phyloP scores from a whole-genome alignment of 495 filamentous ascomycete species.

The Daldinia childiae region DNA sequence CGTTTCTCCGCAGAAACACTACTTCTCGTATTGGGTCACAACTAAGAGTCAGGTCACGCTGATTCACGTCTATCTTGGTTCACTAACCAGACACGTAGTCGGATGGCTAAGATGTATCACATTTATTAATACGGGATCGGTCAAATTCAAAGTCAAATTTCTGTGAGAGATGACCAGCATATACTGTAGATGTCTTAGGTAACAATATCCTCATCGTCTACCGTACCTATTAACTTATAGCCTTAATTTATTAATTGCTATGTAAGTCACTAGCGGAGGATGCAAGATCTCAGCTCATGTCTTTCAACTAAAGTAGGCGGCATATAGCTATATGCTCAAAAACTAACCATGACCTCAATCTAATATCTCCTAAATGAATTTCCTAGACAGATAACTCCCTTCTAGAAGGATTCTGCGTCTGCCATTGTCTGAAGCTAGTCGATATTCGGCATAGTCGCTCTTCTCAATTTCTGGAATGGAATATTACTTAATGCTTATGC shows the following conservation, averaged over 20 bases:
- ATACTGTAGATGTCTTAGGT: slow-evolving; percentile 26
- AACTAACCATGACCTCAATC: neutral
- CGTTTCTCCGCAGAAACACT: slow-evolving; percentile 33
- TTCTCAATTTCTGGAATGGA: slow-evolving; percentile 15
- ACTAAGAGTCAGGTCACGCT: slow-evolving; percentile 30
- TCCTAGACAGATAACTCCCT: slow-evolving; percentile 5
- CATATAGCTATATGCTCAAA: neutral
- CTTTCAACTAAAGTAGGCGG: neutral
- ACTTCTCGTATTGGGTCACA: slow-evolving; percentile 28
- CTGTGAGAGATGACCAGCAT: slow-evolving; percentile 4
- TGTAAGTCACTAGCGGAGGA: neutral
- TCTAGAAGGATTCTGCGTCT: slow-evolving; percentile 40
- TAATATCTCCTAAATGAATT: neutral
- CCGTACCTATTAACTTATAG: slow-evolving; percentile 1
- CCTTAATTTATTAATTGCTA: slow-evolving; percentile 2
- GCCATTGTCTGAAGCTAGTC: slow-evolving; percentile 33
- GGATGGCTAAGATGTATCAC: slow-evolving; percentile 18
- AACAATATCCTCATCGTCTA: slow-evolving; percentile 8
- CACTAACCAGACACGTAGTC: slow-evolving; percentile 4
- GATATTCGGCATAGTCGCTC: slow-evolving; percentile 18
- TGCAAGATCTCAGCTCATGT: neutral
- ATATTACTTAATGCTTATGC: slow-evolving; percentile 5
- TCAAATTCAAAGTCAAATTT: slow-evolving; percentile 2
- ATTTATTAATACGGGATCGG: slow-evolving; percentile 7
- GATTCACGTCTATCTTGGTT: slow-evolving; percentile 16